A percentile compares a stretch with the other conserved stretches of the same genome.
These are phyloP conservation scores for Cryphonectria carpinicola DNA, from an alignment of 2,329 filamentous ascomycete genomes.

Conservation along the genomic window DNA sequence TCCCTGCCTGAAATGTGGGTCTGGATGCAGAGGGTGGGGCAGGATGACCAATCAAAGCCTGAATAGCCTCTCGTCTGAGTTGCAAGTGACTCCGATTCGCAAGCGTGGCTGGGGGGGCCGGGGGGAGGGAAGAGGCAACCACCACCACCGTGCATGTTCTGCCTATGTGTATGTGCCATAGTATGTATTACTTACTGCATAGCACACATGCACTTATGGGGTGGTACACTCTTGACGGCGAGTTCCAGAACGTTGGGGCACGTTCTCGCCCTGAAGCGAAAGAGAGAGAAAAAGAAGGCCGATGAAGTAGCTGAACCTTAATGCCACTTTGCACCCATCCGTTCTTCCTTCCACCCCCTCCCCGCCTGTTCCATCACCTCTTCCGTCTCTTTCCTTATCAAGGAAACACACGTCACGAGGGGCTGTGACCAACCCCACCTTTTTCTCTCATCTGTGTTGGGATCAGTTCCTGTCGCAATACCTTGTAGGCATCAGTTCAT, in stretches of 20 bases:
- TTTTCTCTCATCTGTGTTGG: neutral
- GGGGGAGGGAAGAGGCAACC: neutral
- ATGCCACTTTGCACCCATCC: neutral
- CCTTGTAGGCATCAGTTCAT: neutral
- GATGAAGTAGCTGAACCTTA: neutral
- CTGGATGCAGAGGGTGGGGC: neutral
- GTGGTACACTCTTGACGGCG: neutral
- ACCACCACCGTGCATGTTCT: neutral
- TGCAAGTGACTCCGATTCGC: neutral
- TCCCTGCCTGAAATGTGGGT: conserved; percentile 18
- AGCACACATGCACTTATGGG: neutral
- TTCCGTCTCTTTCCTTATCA: conserved; percentile 3
- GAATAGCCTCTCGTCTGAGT: neutral
- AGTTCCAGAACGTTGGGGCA: conserved; percentile 1
- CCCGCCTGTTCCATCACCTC: neutral
- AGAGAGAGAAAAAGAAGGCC: neutral
- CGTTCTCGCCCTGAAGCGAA: neutral
- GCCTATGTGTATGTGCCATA: neutral
- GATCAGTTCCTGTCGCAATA: neutral
- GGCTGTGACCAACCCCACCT: neutral
- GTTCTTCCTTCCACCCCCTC: neutral
- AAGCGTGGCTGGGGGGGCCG: conserved; percentile 8
- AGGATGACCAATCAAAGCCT: neutral
- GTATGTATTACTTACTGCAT: neutral
- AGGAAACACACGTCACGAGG: neutral